Evolutionary conservation across 2,329 filamentous ascomycete species (phyloP).

Genomic region (Cadophora gregata): DNA sequence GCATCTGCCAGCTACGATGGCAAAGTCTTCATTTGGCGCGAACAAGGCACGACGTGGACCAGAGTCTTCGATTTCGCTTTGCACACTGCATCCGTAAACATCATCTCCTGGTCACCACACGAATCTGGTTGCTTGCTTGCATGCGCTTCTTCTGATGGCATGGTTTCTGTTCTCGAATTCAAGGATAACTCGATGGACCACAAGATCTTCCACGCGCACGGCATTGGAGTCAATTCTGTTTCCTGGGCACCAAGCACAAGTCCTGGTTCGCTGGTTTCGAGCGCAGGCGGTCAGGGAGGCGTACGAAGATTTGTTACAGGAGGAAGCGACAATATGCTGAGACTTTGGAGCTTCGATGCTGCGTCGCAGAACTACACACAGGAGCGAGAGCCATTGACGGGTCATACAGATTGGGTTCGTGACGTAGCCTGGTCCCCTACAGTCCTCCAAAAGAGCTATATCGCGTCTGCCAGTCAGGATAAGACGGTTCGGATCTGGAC

Average conservation of each 20-base stretch:
- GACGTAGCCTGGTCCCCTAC: conserved; percentile 98
- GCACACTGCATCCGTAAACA: conserved; percentile 96
- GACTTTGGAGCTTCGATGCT: conserved; percentile 85
- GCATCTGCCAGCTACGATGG: conserved; percentile 96
- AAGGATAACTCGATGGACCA: conserved; percentile 94
- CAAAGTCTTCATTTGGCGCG: conserved; percentile 98
- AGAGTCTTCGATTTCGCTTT: conserved; percentile 91
- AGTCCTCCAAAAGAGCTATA: conserved; percentile 93
- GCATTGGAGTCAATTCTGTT: conserved; percentile 92
- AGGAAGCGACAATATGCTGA: conserved; percentile 90
- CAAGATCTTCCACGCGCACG: conserved; percentile 88
- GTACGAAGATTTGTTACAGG: conserved; percentile 91
- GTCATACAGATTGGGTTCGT: conserved; percentile 95
- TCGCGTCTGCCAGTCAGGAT: conserved; percentile 93
- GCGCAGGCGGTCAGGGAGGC: conserved; percentile 64
- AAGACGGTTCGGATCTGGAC: conserved; percentile 99
- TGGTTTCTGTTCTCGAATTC: conserved; percentile 94
- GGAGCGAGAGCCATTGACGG: conserved; percentile 69
- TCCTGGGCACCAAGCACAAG: conserved; percentile 89
- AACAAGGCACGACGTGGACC: conserved; percentile 76
- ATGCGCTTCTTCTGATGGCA: conserved; percentile 91
- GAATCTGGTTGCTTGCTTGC: conserved; percentile 94
- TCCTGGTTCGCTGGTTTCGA: conserved; percentile 84
- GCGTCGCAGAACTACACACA: conserved; percentile 66
- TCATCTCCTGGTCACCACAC: conserved; percentile 96